Conservation (phyloP, 2,329 filamentous ascomycete species). For the Diplodia sapinea region DNA sequence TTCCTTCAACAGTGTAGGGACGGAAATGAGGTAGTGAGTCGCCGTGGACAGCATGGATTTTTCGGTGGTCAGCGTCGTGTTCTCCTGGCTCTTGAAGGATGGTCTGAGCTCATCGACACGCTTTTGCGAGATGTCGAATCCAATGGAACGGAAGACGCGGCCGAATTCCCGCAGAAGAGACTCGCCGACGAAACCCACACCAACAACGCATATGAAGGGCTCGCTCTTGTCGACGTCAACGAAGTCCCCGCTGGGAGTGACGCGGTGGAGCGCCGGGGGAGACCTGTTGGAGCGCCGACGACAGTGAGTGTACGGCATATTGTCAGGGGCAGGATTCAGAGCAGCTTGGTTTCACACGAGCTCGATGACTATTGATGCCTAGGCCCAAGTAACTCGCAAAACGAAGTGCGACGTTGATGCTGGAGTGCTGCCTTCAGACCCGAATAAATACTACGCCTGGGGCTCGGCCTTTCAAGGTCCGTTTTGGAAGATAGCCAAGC, state of each 20-base stretch:
- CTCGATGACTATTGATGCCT: not conserved
- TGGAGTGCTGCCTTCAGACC: not conserved
- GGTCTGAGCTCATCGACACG: conserved; percentile 33
- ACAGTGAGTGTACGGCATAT: conserved; percentile 25
- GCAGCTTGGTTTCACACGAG: conserved; percentile 6
- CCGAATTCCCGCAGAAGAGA: conserved; percentile 57
- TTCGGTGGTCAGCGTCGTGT: conserved; percentile 33
- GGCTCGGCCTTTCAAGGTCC: not conserved
- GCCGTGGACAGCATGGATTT: conserved; percentile 53
- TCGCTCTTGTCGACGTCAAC: not conserved
- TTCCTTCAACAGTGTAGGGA: conserved; percentile 58
- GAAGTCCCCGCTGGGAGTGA: not conserved
- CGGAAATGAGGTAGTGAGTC: conserved; percentile 61
- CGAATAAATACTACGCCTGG: not conserved
- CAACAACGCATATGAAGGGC: conserved; percentile 54
- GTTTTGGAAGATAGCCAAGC: not conserved
- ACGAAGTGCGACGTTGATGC: not conserved
- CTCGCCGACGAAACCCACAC: conserved; percentile 60
- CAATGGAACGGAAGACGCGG: conserved; percentile 51
- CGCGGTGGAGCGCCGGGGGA: not conserved
- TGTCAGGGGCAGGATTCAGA: not conserved
- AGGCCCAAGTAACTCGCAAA: not conserved
- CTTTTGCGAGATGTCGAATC: conserved; percentile 37
- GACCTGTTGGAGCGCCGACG: conserved; percentile 13
- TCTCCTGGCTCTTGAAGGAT: conserved; percentile 30